Percentiles rank a stretch among this genome's conserved stretches.
Conservation (phyloP, 805 yeast species). For the Candida incommunis region DNA sequence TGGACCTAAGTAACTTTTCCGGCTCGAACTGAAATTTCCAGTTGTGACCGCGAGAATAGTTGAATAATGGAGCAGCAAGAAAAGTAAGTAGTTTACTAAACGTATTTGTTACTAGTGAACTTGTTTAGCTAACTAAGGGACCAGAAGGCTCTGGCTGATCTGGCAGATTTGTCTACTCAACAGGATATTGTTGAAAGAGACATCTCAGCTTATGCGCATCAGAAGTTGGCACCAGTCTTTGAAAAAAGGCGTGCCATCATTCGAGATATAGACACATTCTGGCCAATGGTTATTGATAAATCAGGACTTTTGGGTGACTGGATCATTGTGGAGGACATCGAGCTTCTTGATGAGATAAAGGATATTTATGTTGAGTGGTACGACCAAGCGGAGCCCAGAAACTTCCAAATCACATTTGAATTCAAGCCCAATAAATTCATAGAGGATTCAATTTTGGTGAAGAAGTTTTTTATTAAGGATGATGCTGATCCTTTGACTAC, state of each 20-base stretch:
- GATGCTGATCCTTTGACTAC: slow-evolving; percentile 24
- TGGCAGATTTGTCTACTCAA: slow-evolving; percentile 7
- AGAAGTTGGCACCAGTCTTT: slow-evolving; percentile 42
- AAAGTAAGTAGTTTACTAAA: background rate
- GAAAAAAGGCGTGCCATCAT: slow-evolving; percentile 40
- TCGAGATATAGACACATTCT: slow-evolving; percentile 52
- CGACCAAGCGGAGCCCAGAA: slow-evolving; percentile 31
- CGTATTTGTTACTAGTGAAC: too few species aligned
- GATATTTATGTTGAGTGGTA: slow-evolving; percentile 43
- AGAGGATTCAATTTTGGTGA: slow-evolving; percentile 44
- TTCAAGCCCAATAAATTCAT: slow-evolving; percentile 41
- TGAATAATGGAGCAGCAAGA: background rate
- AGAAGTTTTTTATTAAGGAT: slow-evolving; percentile 31
- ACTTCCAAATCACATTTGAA: slow-evolving; percentile 45
- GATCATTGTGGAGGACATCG: slow-evolving; percentile 61
- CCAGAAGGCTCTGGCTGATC: slow-evolving; percentile 1
- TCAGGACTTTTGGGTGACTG: slow-evolving; percentile 69
- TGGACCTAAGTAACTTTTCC: too few species aligned
- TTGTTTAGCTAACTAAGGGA: background rate
- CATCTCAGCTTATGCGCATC: slow-evolving; percentile 11
- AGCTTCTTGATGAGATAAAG: slow-evolving; percentile 50
- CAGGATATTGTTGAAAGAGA: slow-evolving; percentile 10
- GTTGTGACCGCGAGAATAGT: too few species aligned
- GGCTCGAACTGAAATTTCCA: too few species aligned
- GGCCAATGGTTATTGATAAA: slow-evolving; percentile 77